Evolutionary conservation across 2,329 filamentous ascomycete genomes (phyloP).

Genomic region (Capronia epimyces): DNA sequence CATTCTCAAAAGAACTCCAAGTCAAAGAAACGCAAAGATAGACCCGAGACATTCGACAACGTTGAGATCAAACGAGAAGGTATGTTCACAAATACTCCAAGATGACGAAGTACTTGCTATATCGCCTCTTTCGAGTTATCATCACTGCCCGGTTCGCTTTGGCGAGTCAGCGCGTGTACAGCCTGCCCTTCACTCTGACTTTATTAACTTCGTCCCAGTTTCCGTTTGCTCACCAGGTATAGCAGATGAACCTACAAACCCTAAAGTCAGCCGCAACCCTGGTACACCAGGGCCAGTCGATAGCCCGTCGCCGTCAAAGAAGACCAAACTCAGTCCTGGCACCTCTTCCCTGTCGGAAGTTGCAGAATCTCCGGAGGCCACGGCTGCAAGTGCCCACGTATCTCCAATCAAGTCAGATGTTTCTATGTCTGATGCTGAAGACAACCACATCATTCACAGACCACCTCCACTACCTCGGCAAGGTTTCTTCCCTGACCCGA

Average conservation of each 20-base stretch:
- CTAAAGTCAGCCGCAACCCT: slow-evolving; percentile 16
- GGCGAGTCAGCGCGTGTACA: not conserved
- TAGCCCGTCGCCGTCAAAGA: slow-evolving; percentile 29
- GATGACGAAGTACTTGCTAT: not conserved
- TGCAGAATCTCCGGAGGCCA: slow-evolving; percentile 32
- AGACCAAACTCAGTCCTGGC: slow-evolving; percentile 29
- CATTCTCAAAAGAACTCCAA: slow-evolving; percentile 54
- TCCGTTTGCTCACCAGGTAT: slow-evolving; percentile 4
- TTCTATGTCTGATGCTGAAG: slow-evolving; percentile 53
- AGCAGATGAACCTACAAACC: slow-evolving; percentile 22
- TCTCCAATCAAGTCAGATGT: slow-evolving; percentile 58
- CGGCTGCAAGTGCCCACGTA: slow-evolving; percentile 53
- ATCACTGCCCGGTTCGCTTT: not conserved
- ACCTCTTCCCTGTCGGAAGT: slow-evolving; percentile 30
- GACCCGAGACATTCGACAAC: slow-evolving; percentile 52
- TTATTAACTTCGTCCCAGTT: not conserved
- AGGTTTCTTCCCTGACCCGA: slow-evolving; percentile 87
- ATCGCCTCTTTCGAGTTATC: not conserved
- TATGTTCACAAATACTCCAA: slow-evolving; percentile 33
- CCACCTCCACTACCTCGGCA: slow-evolving; percentile 65
- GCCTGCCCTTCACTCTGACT: not conserved
- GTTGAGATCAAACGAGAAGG: slow-evolving; percentile 54
- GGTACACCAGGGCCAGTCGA: slow-evolving; percentile 25
- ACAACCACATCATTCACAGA: slow-evolving; percentile 48
- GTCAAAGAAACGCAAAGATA: slow-evolving; percentile 73